Evolutionary conservation across 2,329 filamentous ascomycete species (phyloP), one percentile per base, ranked within the genome.

Genomic region (Cercospora sesami): DNA sequence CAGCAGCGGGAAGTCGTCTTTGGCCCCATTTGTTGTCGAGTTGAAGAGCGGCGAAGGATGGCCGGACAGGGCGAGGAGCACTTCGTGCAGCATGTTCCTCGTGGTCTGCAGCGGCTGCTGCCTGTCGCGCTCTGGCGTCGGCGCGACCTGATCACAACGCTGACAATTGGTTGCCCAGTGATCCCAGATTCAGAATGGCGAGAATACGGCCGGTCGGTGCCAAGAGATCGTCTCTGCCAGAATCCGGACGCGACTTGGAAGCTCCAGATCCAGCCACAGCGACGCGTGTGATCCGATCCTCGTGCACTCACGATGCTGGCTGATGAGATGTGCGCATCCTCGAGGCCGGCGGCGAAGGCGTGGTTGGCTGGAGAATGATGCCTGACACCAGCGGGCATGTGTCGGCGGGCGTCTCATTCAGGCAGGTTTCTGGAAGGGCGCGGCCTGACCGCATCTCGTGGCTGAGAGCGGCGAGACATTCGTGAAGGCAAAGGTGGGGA

Each of bases 11-110:
- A 83, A 81, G 69, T 82, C 78, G 71, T 81, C 73, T 68, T 64
- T 45, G 70, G 66, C 64, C 65, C 57, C 55, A 4, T 58, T 36
- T 39, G 60, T 33, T 16, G 31, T 55, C 10, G 80, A 75, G 80
- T 87, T 86, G 82, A 97, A 91, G 78, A 98, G 87, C 73, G 93
- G 91, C 72, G 94, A 97, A 72, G 92, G 91, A 82, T 98, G 92
- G 73, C 95, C 94, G 76, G 94, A 96, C 81, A 98, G 89, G 80
- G 94, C 94, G 81, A 99, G 90, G 81, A 98, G 89, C 83, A 99
- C 93, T 85, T 99, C 95, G 87, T 98, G 95, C 80, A 99, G 91
- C 95, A 99, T 99, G 73, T 23, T 71, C 16, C 42, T 31, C 55
- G 55, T 36, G 16, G 28, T 31, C 55, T 33, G 26, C 16, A 9